Evolutionary conservation across 352 stramenopile species (phyloP), one percentile per base, ranked within the genome.

Genomic region (Saprolegnia diclina): DNA sequence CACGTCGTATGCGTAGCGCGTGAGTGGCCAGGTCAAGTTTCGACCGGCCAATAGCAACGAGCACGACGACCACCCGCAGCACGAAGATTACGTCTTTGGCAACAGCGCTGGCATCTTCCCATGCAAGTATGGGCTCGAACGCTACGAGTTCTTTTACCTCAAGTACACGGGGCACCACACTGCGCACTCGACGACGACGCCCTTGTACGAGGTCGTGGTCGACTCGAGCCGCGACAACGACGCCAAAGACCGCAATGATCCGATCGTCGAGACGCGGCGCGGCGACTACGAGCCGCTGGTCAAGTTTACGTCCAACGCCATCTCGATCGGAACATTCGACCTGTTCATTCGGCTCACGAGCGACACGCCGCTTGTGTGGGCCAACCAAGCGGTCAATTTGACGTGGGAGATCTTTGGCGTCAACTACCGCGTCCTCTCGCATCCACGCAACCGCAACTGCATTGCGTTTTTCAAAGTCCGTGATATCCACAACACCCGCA

Each of bases 281-380:
- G 70, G 74, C 29, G 42, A 77, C 35, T 86, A 86, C 64, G 79
- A 83, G 37, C 76, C 83, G 32, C 56, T 88, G 45, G 73, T 78
- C 13, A 75, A 74, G 1, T 88, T 83, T 54, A 66, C 56, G 7
- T 88, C 80, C 18, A 88, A 88, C 55, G 29, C 53, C 16, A 76
- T 88, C 53, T 73, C 78, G 56, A 84, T 88, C 38, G 80, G 80
- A 24, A 88, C 78, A 6, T 88, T 86, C 72, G 77, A 85, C 54
- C 67, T 86, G 46, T 88, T 85, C 64, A 88, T 88, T 79, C 83
- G 74, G 21, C 68, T 88, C 22, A 85, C 78, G 18, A 83, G 78
- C 61, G 80, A 86, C 35, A 61, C 73, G 11, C 74, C 76, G 6
- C 71, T 85, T 5, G 65, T 88, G 10, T 78, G 80, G 0, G 70